Percentiles rank a stretch among this genome's conserved stretches.
These are phyloP conservation scores for Taphrina wiesneri DNA, from an alignment of 1,139 yeast genomes.

Conservation along the genomic window DNA sequence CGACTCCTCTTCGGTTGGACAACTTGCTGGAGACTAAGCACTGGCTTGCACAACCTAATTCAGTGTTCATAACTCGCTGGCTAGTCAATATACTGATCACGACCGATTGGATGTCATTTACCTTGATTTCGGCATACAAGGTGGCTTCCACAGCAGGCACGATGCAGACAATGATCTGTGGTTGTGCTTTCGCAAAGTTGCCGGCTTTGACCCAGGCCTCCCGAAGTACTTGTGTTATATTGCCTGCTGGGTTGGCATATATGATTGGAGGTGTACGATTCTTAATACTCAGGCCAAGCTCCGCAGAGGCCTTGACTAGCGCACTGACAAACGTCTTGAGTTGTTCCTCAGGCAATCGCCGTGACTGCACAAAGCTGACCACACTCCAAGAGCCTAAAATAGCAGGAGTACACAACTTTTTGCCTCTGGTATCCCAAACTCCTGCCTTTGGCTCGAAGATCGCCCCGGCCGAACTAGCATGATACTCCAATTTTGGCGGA, in stretches of 20 bases:
- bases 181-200: constrained; percentile 35
- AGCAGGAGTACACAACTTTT: constrained; percentile 5
- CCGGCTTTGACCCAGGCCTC: constrained; percentile 34
- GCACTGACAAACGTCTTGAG: not conserved
- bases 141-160: constrained; percentile 34
- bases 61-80: constrained; percentile 34
- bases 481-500: constrained; percentile 36
- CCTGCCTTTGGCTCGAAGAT: constrained; percentile 35
- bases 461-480: constrained; percentile 10
- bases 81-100: not conserved
- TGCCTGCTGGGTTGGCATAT: constrained; percentile 23
- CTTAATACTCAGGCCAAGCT: constrained; percentile 22
- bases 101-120: too few species aligned
- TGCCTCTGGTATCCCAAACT: constrained; percentile 36
- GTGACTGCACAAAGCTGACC: constrained; percentile 30
- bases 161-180: constrained; percentile 36
- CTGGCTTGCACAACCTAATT: constrained; percentile 37
- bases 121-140: constrained; percentile 36
- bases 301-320: not conserved
- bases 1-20: constrained; percentile 4
- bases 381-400: constrained; percentile 35
- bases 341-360: constrained; percentile 16
- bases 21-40: constrained; percentile 35
- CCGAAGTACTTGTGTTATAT: constrained; percentile 16
- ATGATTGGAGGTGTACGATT: constrained; percentile 26